A percentile compares a stretch with the other conserved stretches of the same genome.
Conservation (phyloP, 2,329 filamentous ascomycete genomes). For the Lachnellula subtilissima region DNA sequence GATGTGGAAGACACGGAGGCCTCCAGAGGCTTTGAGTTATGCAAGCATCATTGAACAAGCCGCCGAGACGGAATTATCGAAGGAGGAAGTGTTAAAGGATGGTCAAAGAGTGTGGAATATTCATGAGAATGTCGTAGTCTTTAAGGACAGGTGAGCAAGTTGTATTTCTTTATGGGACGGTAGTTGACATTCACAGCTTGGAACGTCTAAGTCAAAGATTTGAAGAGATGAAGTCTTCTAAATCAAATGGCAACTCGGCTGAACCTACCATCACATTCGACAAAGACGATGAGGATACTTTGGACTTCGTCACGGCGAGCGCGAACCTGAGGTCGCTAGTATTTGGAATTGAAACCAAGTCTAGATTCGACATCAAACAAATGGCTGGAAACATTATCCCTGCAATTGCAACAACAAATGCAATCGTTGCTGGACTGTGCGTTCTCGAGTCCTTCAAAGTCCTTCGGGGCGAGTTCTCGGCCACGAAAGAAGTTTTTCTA, state of each 20-base stretch:
- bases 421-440: conserved; percentile 88
- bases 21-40: conserved; percentile 71
- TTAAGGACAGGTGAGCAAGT: conserved; percentile 61
- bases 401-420: conserved; percentile 96
- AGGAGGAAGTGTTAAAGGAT: conserved; percentile 52
- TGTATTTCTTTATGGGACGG: neutral
- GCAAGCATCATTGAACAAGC: conserved; percentile 53
- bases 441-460: conserved; percentile 93
- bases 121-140: conserved; percentile 78
- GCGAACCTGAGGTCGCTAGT: conserved; percentile 84
- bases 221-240: conserved; percentile 52
- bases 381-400: conserved; percentile 99
- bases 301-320: conserved; percentile 88
- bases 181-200: conserved; percentile 45
- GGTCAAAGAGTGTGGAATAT: conserved; percentile 79
- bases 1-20: conserved; percentile 85
- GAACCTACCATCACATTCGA: conserved; percentile 78
- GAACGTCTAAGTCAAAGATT: conserved; percentile 70
- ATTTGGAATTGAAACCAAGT: conserved; percentile 85
- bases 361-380: conserved; percentile 95
- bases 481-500: conserved; percentile 79
- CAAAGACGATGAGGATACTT: conserved; percentile 91
- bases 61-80: conserved; percentile 40
- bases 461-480: conserved; percentile 63
- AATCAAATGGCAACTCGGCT: conserved; percentile 41